Conservation (phyloP, 1,284 basidiomycete genomes). For the Inonotus hispidus region DNA sequence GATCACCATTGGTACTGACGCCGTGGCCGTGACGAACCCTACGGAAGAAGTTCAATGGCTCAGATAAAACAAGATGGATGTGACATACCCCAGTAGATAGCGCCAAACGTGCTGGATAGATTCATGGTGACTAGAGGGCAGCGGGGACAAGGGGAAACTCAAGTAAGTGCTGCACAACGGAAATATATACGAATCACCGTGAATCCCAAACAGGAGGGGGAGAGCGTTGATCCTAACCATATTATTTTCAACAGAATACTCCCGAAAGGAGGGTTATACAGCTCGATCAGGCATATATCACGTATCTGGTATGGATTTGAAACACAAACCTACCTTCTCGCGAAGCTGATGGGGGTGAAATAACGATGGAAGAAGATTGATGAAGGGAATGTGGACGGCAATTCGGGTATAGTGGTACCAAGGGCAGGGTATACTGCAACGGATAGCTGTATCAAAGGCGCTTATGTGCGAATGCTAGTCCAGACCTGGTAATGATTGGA, state of each 20-base stretch:
- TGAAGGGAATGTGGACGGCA: not conserved
- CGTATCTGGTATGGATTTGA: not conserved
- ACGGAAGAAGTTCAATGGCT: not conserved
- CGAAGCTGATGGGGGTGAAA: not conserved
- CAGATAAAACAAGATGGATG: not conserved
- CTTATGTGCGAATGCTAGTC: not conserved
- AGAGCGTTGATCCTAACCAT: too few relatives aligned
- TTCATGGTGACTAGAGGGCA: not conserved
- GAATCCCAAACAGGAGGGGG: not conserved
- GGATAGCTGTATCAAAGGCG: not conserved
- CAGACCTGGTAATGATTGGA: not conserved
- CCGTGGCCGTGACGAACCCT: constrained; percentile 11
- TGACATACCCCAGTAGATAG: constrained; percentile 10
- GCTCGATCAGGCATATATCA: not conserved
- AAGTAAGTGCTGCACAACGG: not conserved
- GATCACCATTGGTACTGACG: not conserved
- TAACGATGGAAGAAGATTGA: not conserved
- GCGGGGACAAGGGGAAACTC: not conserved
- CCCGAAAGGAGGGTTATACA: not conserved
- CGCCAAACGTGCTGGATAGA: constrained; percentile 12
- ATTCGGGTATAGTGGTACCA: not conserved
- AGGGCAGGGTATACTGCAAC: not conserved
- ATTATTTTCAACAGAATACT: not conserved
- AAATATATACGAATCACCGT: not conserved
- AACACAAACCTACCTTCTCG: not conserved